Base-by-base conservation (phyloP, 306 rosid species). In the Begonia fuchsioides region DNA sequence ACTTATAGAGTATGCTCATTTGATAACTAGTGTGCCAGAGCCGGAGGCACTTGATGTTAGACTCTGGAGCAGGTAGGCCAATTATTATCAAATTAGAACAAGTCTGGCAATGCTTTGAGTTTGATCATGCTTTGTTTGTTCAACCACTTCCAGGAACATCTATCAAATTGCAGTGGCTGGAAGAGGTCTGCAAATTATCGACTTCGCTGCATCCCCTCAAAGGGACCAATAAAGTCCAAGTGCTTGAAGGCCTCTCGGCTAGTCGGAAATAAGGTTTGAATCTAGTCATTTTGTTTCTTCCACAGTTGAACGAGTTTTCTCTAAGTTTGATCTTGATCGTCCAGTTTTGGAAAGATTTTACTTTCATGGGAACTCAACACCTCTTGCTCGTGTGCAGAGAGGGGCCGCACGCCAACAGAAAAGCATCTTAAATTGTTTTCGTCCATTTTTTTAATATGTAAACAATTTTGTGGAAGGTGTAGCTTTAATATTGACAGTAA, bases 131-230 rank as follows among this genome's bases (percentile, higher is more conserved):
- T 55, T 26, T 9, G 17, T 19, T 32, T 62, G 49, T 53, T 50
- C 47, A 17, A 10, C 47, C 5, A 49, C 43, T 9, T 65, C 52
- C 65, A 90, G 98, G 77, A 75, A 68, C 53, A 66, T 67, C 55
- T 90, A 85, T 75, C 95, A 79, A 72, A 90, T 90, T 67, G 81
- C 75, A 49, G 93, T 85, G 54, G 94, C 92, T 38, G 98, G 98
- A 57, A 79, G 98, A 74, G 96, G 98, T 50, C 77, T 85, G 96
- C 98, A 90, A 69, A 77, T 85, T 44, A 68, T 82, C 44, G 87
- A 77, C 44, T 90, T 90, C 57, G 65, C 75, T 48, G 78, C 64
- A 65, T 51, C 58, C 43, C 39, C 43, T 54, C 52, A 58, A 19
- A 39, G 57, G 53, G 55, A 46, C 57, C 39, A 18, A 55, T 61